These are phyloP conservation scores for Casuarina glauca DNA, from an alignment of 306 rosid species.

Conservation along the genomic window DNA sequence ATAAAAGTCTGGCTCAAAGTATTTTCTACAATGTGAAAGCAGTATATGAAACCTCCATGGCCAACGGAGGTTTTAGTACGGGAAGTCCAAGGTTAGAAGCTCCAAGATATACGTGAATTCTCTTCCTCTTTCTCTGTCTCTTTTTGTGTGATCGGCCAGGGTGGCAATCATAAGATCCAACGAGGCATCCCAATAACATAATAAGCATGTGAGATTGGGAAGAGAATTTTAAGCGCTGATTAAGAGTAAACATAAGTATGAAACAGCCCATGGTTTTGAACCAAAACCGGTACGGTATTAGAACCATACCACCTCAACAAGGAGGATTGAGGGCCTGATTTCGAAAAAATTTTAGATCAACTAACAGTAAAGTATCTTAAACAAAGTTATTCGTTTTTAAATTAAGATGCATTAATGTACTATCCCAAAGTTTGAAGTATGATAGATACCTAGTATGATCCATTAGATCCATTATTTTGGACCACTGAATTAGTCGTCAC, in stretches of 20 bases:
- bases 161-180: background rate
- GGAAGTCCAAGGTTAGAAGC: background rate
- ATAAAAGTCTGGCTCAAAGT: background rate
- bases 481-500: background rate
- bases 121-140: background rate
- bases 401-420: background rate
- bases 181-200: background rate
- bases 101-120: background rate
- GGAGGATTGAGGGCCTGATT: slow-evolving; percentile 14
- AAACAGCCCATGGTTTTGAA: slow-evolving; percentile 50
- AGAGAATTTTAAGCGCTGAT: slow-evolving; percentile 16
- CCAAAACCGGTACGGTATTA: slow-evolving; percentile 36
- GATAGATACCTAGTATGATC: slow-evolving; percentile 12
- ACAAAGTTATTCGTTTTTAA: slow-evolving; percentile 15
- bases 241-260: slow-evolving; percentile 14
- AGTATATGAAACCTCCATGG: background rate
- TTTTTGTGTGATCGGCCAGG: background rate
- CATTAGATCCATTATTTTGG: background rate
- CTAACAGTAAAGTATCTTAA: background rate
- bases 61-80: background rate
- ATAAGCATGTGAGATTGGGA: background rate
- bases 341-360: background rate
- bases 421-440: background rate
- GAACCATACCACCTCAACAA: no score
- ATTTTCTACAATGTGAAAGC: background rate